Evolutionary conservation across 345 rosid species (phyloP).

Genomic region (Eucalyptus pauciflora): DNA sequence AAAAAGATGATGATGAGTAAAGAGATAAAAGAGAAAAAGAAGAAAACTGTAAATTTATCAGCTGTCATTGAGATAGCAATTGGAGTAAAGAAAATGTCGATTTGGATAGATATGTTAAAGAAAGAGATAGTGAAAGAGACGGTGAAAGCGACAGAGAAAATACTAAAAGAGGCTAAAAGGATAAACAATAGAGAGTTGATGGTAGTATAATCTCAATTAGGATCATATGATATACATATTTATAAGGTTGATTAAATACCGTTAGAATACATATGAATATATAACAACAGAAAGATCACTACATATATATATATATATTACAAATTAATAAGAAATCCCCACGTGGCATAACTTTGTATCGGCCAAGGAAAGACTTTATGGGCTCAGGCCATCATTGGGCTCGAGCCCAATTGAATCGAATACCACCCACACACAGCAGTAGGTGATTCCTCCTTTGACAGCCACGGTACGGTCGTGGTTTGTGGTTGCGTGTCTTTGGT

Average conservation of each 20-base stretch:
- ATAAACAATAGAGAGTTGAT: neutral
- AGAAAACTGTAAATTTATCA: neutral
- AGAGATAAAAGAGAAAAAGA: neutral
- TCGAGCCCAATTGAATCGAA: neutral
- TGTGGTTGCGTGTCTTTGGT: neutral
- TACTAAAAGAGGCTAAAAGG: fast-evolving
- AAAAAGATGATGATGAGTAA: fast-evolving
- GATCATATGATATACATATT: neutral
- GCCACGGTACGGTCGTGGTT: too few species aligned
- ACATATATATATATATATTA: too few species aligned
- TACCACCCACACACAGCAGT: neutral
- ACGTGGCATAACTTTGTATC: neutral
- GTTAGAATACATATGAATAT: neutral
- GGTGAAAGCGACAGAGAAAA: fast-evolving
- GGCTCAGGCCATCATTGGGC: neutral
- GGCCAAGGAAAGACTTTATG: neutral
- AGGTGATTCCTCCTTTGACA: neutral
- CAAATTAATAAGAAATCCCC: neutral
- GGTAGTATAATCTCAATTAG: neutral
- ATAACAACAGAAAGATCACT: neutral
- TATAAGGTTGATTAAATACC: neutral
- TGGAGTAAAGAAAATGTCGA: neutral
- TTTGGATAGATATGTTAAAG: neutral
- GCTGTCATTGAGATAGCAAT: neutral
- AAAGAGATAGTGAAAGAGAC: neutral